phyloP scores from a whole-genome alignment of 495 filamentous ascomycete species.

The Evansstolkia leycettana region DNA sequence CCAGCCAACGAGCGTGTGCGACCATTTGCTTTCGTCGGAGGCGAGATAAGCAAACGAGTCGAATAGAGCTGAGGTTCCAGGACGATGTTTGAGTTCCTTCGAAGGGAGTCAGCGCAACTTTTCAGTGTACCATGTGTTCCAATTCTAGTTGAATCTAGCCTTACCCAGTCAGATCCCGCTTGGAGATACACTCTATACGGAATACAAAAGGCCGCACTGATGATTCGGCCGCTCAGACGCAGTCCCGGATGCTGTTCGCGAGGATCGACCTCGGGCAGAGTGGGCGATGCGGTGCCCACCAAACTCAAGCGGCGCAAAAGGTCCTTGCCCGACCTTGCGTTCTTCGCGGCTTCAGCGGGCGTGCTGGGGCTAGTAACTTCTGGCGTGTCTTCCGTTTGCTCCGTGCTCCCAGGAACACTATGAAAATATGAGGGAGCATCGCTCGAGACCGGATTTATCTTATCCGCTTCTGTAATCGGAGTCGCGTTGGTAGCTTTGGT shows the following conservation, averaged over 20 bases:
- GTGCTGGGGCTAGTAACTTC: conserved; percentile 19
- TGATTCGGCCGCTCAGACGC: conserved; percentile 66
- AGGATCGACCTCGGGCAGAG: conserved; percentile 43
- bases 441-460: conserved; percentile 6
- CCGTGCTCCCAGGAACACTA: conserved; percentile 16
- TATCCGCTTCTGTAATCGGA: conserved; percentile 14
- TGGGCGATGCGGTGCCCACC: conserved; percentile 20
- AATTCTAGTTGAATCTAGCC: conserved; percentile 4
- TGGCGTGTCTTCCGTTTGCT: conserved; percentile 6
- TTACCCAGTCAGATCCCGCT: conserved; percentile 63
- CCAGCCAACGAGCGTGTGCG: conserved; percentile 83
- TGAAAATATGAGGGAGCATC: conserved; percentile 21
- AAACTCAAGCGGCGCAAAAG: conserved; percentile 53
- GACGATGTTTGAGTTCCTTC: conserved; percentile 60
- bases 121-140: conserved; percentile 1
- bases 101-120: neutral
- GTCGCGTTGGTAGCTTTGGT: conserved; percentile 15
- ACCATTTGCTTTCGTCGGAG: conserved; percentile 63
- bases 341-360: conserved; percentile 33
- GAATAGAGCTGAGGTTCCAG: conserved; percentile 78
- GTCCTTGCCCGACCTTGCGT: conserved; percentile 44
- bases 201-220: conserved; percentile 77
- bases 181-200: conserved; percentile 61
- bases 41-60: conserved; percentile 79
- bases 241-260: conserved; percentile 53